A percentile compares a stretch with the other conserved stretches of the same genome.
These are phyloP conservation scores for Polytolypa hystricis DNA, from an alignment of 2,329 filamentous ascomycete genomes.

Conservation along the genomic window DNA sequence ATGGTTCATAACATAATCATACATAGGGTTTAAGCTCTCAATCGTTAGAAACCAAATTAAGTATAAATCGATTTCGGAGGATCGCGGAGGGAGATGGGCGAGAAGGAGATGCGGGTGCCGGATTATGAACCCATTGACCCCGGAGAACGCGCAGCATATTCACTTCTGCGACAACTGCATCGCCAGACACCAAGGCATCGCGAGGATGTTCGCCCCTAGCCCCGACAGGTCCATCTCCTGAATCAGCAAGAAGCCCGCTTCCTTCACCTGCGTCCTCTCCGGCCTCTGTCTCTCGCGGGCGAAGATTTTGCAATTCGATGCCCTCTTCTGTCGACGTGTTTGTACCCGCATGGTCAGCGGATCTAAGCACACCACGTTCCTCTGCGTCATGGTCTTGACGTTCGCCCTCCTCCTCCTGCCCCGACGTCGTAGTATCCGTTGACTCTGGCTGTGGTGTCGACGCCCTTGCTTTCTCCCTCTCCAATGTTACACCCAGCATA, in stretches of 20 bases:
- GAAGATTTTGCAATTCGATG: conserved; percentile 30
- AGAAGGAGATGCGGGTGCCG: conserved; percentile 13
- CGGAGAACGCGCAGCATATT: conserved; percentile 24
- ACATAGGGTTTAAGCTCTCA: too few relatives aligned
- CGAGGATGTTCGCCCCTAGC: conserved; percentile 21
- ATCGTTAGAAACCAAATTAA: too few relatives aligned
- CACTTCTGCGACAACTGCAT: conserved; percentile 28
- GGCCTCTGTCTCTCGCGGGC: conserved; percentile 13
- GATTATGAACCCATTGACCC: conserved; percentile 29
- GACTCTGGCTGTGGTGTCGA: conserved; percentile 9
- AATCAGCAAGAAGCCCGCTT: conserved; percentile 25
- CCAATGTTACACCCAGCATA: conserved; percentile 44
- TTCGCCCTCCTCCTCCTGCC: conserved; percentile 10
- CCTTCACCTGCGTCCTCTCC: conserved; percentile 8
- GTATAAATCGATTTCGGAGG: too few relatives aligned
- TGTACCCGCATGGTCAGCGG: background rate
- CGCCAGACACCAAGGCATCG: conserved; percentile 27
- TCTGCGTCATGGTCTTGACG: conserved; percentile 48
- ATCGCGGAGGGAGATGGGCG: conserved; percentile 13
- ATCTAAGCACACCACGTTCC: conserved; percentile 40
- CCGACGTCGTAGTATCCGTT: conserved; percentile 16
- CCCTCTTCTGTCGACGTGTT: conserved; percentile 21
- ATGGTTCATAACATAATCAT: too few relatives aligned
- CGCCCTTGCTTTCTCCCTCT: conserved; percentile 38
- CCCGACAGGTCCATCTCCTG: conserved; percentile 13